Base-by-base conservation (phyloP, 2,329 filamentous ascomycete species). In the Cladosporium phlei region DNA sequence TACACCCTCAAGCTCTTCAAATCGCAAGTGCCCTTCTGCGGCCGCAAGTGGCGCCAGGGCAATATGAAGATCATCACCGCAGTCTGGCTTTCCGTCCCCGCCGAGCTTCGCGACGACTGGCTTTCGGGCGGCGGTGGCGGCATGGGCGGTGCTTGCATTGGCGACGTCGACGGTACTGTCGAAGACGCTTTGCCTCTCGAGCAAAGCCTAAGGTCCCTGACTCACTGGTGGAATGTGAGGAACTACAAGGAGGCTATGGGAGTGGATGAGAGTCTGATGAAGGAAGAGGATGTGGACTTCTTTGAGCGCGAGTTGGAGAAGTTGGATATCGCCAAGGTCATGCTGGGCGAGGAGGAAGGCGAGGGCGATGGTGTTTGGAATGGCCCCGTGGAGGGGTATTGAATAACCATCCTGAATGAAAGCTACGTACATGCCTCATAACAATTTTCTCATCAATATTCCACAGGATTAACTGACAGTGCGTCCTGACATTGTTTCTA, bases 11-110 rank as follows among this genome's bases (percentile, higher is more conserved):
- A 98, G 69, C 78, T 98, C 0, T 97, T 97, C 82, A 98, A 98
- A 69, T 93, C 89, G 51, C 93, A 98, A 67, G 93, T 98, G 4
- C 93, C 93, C 1, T 98, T 95, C 73, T 97, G 91, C 66, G 91
- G 93, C 17, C 84, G 93, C 33, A 98, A 98, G 71, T 98, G 93
- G 93, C 83, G 93, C 11, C 93, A 97, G 70, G 83, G 83, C 57
- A 97, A 98, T 67, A 98, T 98, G 93, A 86, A 91, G 46, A 90
- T 97, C 61, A 98, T 98, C 62, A 98, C 93, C 0, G 89, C 90
- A 3, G 88, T 98, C 1, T 98, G 96, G 66, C 75, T 98, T 38
- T 88, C 95, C 69, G 95, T 91, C 62, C 79, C 89, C 6, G 91
- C 91, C 0, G 91, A 97, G 65, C 75, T 98, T 35, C 79, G 91